Conservation (phyloP, 306 rosid species). For the Corylus americana region DNA sequence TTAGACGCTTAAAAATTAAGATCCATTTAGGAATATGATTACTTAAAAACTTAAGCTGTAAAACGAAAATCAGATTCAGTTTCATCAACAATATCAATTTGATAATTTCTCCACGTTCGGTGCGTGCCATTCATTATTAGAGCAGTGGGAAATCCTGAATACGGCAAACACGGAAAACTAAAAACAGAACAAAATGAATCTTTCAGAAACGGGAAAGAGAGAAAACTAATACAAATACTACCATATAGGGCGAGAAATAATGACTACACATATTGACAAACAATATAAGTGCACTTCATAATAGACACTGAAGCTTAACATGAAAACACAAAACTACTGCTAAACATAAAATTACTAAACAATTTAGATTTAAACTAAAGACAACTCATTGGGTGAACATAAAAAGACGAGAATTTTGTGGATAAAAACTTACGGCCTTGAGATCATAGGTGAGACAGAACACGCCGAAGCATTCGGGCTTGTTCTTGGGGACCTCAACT, state of each 20-base stretch:
- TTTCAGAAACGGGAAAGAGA: not conserved
- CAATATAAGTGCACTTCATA: not conserved
- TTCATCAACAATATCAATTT: not conserved
- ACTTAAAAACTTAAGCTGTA: no score
- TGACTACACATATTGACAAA: constrained; percentile 27
- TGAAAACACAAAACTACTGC: not conserved
- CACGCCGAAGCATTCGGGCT: constrained; percentile 81
- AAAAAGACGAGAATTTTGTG: constrained; percentile 9
- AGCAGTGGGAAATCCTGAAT: not conserved
- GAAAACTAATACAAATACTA: not conserved
- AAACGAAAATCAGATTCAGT: not conserved
- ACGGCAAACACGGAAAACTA: not conserved
- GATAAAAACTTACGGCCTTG: constrained; percentile 63
- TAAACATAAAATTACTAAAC: not conserved
- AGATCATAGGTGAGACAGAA: constrained; percentile 95
- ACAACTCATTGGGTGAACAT: not conserved
- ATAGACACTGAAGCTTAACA: constrained; percentile 20
- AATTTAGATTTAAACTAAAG: constrained; percentile 4
- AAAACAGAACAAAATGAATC: not conserved
- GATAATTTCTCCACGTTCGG: not conserved
- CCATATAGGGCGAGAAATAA: not conserved
- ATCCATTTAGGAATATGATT: no score
- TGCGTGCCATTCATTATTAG: not conserved
- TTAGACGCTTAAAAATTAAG: no score
- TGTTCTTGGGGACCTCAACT: constrained; percentile 48